Evolutionary conservation across 371 early-diverging fungal genomes (phyloP), one percentile per base, ranked within the genome.

Genomic region (Haplosporangium sp.): DNA sequence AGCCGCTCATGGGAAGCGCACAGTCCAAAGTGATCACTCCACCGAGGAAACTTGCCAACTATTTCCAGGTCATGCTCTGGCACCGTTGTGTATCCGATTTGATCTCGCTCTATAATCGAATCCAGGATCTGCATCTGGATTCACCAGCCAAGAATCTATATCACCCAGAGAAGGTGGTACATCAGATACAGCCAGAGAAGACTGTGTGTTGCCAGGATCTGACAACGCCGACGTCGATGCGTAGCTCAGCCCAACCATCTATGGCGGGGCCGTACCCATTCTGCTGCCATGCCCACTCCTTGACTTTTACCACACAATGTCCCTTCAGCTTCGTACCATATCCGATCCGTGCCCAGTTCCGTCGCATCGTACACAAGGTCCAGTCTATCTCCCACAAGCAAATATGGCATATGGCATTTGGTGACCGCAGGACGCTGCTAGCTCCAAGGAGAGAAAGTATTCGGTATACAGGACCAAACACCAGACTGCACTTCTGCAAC

Each of bases 31-130:
- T 23, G 6, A 47, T 79, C 11, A 23, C 63, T 11, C 69, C 79
- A 20, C 79, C 79, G 20, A 54, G 16, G 40, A 45, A 53, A 13
- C 46, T 79, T 9, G 40, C 29, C 45, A 79, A 67, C 50, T 76
- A 70, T 52, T 68, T 79, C n/a, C 79, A 79, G 40, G 59, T 64
- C 45, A 64, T 79, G 73, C 55, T 79, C 18, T 79, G 79, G 79
- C 62, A 79, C 18, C 79, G 79, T 20, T 79, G 79, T 20, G 43
- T 72, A 40, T 60, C 36, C 11, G 79, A 72, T 47, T 46, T 79
- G 45, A 64, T 79, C 40, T 29, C 54, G 5, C 55, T 79, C 16
- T 79, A 68, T 46, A 67, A 72, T 37, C 60, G 55, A 23, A 54
- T 79, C 41, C 79, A 72, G 42, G 40, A 50, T 6, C 56, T 56